Conservation (phyloP, 495 filamentous ascomycete species). For the Coniosporium apollinis region DNA sequence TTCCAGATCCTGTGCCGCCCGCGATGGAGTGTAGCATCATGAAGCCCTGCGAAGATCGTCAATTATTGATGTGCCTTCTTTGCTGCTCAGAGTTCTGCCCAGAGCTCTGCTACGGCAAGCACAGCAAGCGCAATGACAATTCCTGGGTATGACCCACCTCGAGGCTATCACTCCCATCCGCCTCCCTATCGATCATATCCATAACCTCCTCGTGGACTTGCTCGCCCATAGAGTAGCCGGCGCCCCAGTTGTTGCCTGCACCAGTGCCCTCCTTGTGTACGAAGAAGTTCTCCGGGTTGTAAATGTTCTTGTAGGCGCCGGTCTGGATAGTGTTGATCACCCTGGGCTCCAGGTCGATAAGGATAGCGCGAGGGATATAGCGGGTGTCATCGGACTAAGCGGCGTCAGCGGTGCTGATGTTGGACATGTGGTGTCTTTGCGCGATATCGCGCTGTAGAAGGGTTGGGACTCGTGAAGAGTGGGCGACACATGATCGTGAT, state of each 20-base stretch:
- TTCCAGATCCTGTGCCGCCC: conserved; percentile 84
- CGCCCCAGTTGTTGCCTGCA: conserved; percentile 95
- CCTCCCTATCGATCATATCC: conserved; percentile 98
- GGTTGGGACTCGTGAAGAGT: no score
- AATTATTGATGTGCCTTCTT: no score
- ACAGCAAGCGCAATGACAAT: no score
- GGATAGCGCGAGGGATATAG: conserved; percentile 91
- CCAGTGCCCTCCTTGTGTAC: conserved; percentile 80
- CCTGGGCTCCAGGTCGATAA: conserved; percentile 86
- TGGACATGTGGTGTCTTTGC: no score
- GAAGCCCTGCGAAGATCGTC: conserved; percentile 60
- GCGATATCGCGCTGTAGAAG: no score
- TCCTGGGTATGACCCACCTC: conserved; percentile 53
- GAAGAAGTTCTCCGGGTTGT: conserved; percentile 98
- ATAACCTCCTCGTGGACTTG: conserved; percentile 89
- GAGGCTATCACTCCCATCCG: conserved; percentile 90
- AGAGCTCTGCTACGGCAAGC: no score
- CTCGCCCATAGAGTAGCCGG: conserved; percentile 86
- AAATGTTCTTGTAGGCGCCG: conserved; percentile 90
- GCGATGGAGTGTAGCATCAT: conserved; percentile 98
- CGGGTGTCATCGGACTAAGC: conserved; percentile 78
- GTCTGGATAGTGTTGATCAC: conserved; percentile 86
- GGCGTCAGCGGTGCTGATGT: neutral
- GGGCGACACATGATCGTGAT: no score
- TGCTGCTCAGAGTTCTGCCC: no score